Percentiles rank a stretch among this genome's conserved stretches.
phyloP scores from a whole-genome alignment of 2,329 filamentous ascomycete species.

The Paramyrothecium roridum region DNA sequence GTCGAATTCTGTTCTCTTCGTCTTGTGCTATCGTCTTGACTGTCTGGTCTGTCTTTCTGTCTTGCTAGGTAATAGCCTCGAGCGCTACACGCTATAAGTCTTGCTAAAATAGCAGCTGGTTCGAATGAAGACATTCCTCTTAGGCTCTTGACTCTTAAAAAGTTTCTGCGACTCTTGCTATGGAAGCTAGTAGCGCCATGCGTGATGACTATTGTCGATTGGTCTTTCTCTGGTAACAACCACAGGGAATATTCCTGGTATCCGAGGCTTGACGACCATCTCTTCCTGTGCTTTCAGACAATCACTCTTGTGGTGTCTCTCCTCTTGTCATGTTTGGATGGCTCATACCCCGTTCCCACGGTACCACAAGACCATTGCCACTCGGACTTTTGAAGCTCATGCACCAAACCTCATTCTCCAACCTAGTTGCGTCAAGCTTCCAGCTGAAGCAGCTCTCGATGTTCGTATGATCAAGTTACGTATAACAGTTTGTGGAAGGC shows the following conservation, averaged over 20 bases:
- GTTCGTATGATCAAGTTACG: too few relatives aligned
- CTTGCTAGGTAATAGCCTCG: constrained; percentile 63
- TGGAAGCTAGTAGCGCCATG: constrained; percentile 33
- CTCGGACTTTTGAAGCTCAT: neutral
- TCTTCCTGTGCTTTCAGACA: neutral
- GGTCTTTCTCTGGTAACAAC: constrained; percentile 18
- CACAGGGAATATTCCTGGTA: neutral
- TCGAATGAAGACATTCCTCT: constrained; percentile 31
- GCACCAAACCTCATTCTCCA: too few relatives aligned
- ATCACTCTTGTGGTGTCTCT: neutral
- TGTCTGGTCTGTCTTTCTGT: constrained; percentile 19
- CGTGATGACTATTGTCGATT: constrained; percentile 26
- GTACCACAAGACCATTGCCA: neutral
- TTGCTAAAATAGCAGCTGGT: constrained; percentile 51
- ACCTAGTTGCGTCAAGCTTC: too few relatives aligned
- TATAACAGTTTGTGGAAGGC: too few relatives aligned
- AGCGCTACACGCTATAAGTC: constrained; percentile 58
- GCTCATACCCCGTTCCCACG: neutral
- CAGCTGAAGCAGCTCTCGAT: too few relatives aligned
- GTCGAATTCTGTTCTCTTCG: constrained; percentile 39
- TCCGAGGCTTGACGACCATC: neutral
- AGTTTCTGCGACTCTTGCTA: constrained; percentile 46
- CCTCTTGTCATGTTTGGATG: neutral
- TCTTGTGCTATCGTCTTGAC: constrained; percentile 71
- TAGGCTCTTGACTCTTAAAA: constrained; percentile 27